phyloP scores from a whole-genome alignment of 805 yeast species.

The Saccharomyces eubayanus region DNA sequence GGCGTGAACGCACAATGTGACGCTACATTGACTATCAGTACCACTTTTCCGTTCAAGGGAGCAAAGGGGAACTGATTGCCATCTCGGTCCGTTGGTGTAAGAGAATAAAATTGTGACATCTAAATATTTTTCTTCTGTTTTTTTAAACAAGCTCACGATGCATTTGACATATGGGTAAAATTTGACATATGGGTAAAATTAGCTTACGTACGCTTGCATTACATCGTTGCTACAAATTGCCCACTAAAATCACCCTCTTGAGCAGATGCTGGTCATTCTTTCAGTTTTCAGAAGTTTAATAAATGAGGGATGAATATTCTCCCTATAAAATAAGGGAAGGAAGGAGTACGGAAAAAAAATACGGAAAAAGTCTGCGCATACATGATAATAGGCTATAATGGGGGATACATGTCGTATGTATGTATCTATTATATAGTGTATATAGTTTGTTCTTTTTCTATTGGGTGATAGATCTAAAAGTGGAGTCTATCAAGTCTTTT shows the following conservation, averaged over 20 bases:
- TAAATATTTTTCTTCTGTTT: not conserved
- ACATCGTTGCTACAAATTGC: not conserved
- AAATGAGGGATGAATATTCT: not conserved
- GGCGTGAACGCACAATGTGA: slow-evolving; percentile 71
- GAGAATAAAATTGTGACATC: slow-evolving; percentile 48
- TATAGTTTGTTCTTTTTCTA: slow-evolving; percentile 1
- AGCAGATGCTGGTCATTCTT: not conserved
- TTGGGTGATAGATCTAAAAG: slow-evolving; percentile 42
- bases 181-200: not conserved
- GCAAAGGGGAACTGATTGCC: slow-evolving; percentile 51
- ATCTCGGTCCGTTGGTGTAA: slow-evolving; percentile 50
- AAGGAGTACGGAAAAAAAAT: not conserved
- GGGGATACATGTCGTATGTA: not conserved
- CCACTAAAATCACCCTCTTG: not conserved
- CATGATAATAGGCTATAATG: not conserved
- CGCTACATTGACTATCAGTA: slow-evolving; percentile 76
- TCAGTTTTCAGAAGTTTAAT: not conserved
- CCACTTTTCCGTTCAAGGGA: slow-evolving; percentile 65
- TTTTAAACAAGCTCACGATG: not conserved
- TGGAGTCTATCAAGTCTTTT: slow-evolving; percentile 57
- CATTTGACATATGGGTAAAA: too few species aligned
- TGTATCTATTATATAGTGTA: not conserved
- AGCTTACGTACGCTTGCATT: not conserved
- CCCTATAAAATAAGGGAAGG: not conserved
- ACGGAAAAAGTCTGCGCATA: not conserved